A percentile compares a stretch with the other conserved stretches of the same genome.
phyloP scores from a whole-genome alignment of 129 eudicot species.

The Helichrysum umbraculigerum region DNA sequence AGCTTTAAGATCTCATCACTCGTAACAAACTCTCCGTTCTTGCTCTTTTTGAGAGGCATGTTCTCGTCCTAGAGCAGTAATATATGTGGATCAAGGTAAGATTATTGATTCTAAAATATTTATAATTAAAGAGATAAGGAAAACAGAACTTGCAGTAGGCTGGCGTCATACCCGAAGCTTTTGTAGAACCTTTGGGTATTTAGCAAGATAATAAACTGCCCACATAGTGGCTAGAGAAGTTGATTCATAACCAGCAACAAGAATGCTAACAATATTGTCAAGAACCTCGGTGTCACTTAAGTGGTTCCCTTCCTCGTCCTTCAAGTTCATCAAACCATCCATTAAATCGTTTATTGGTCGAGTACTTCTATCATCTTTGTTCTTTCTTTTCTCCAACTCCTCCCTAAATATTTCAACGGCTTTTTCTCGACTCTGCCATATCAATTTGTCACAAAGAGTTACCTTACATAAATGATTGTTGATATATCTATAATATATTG shows the following conservation, averaged over 20 bases:
- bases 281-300: slow-evolving; percentile 55
- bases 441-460: background rate
- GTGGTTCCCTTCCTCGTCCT: slow-evolving; percentile 53
- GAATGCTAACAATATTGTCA: slow-evolving; percentile 49
- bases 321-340: slow-evolving; percentile 55
- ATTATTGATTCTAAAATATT: no score
- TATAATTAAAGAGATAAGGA: no score
- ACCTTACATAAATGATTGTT: no score
- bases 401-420: slow-evolving; percentile 32
- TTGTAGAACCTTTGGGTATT: slow-evolving; percentile 54
- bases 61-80: slow-evolving; percentile 22
- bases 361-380: background rate
- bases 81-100: no score
- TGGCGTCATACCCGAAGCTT: slow-evolving; percentile 53
- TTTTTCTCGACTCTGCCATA: slow-evolving; percentile 50
- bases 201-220: slow-evolving; percentile 61
- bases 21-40: slow-evolving; percentile 37
- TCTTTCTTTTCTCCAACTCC: slow-evolving; percentile 60
- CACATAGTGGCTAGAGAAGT: slow-evolving; percentile 46
- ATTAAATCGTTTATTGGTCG: slow-evolving; percentile 41
- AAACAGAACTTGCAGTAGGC: background rate
- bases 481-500: no score
- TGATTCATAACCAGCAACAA: slow-evolving; percentile 45
- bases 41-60: slow-evolving; percentile 28
- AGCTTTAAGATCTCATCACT: slow-evolving; percentile 46